phyloP scores from a whole-genome alignment of 257 asterid genomes.

The Solanum corneliomulleri region DNA sequence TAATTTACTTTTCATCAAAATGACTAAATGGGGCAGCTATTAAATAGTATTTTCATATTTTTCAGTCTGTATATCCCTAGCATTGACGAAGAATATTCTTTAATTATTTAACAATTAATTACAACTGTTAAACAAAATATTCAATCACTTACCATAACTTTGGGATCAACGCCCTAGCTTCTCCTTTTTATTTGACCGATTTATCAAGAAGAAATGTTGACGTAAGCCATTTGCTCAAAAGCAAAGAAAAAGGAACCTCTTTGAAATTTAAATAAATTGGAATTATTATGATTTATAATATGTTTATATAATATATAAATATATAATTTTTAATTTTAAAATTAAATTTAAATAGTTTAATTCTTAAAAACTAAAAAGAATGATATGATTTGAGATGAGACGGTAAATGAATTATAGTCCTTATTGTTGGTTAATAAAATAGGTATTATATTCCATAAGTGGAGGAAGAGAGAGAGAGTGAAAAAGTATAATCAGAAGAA shows the following conservation, averaged over 20 bases:
- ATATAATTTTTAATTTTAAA: too few relatives aligned
- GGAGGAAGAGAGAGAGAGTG: background rate
- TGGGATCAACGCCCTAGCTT: slow-evolving; percentile 17
- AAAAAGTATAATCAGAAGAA: background rate
- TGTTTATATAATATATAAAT: too few relatives aligned
- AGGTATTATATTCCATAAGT: background rate
- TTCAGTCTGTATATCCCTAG: slow-evolving; percentile 27
- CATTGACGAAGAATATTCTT: slow-evolving; percentile 43
- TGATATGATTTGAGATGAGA: too few relatives aligned
- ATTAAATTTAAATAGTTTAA: too few relatives aligned
- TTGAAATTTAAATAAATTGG: too few relatives aligned
- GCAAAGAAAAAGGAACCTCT: background rate
- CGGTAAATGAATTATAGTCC: background rate
- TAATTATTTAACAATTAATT: slow-evolving; percentile 9
- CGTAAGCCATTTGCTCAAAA: background rate
- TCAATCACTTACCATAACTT: background rate
- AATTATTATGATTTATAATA: too few relatives aligned
- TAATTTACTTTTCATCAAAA: background rate
- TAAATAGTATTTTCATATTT: background rate
- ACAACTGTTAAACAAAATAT: slow-evolving; percentile 9
- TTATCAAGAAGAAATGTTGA: background rate
- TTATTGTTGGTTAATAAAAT: background rate
- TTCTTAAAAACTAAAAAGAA: too few relatives aligned
- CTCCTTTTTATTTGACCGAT: slow-evolving; percentile 18
- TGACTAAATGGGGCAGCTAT: background rate